Base-by-base conservation (phyloP, 1,284 basidiomycete species). In the Ceratobasidium sp. region DNA sequence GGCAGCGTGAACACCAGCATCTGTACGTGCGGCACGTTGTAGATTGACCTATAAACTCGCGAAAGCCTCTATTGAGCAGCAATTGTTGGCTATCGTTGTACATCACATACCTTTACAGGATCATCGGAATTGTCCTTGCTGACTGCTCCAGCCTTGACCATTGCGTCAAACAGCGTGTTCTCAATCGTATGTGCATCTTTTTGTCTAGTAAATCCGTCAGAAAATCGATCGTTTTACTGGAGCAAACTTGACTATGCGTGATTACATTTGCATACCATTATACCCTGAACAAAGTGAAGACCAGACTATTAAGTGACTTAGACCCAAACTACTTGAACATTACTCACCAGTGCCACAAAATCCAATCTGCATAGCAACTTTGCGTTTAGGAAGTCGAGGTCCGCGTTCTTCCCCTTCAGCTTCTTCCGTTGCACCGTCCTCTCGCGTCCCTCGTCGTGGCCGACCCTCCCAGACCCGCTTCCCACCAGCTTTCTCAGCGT, bases 1-100 rank as follows among this genome's bases (percentile, higher is more conserved):
- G 7, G 97, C 97, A 5, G 98, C 98, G 84, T 99, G 97, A 5
- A 99, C 98, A 23, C 98, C 98, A 0, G 97, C 95, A 85, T 99
- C 98, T 0, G 98, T 99, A 1, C 98, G 89, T 6, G 98, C 98
- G 1, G 97, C 95, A 53, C 98, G 91, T 61, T 92, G 92, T 15
- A 99, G 90, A 67, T 90, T 91, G 72, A 94, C 95, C 95, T 82
- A 44, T 28, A 39, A 44, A 55, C 3, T 40, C n/a, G 44, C 15
- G 44, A 46, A 33, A n/a, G 63, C 39, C 49, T 15, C 3, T 46
- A 1, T n/a, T 26, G 63, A 46, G 63, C 18, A 49, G 51, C 51
- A 20, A 68, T 46, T 49, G 46, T 39, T 44, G n/a, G n/a, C n/a
- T n/a, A n/a, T n/a, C n/a, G n/a, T n/a, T n/a, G n/a, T n/a, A 72